These are phyloP conservation scores for Cladophialophora bantiana DNA, from an alignment of 2,329 filamentous ascomycete species.

Conservation along the genomic window DNA sequence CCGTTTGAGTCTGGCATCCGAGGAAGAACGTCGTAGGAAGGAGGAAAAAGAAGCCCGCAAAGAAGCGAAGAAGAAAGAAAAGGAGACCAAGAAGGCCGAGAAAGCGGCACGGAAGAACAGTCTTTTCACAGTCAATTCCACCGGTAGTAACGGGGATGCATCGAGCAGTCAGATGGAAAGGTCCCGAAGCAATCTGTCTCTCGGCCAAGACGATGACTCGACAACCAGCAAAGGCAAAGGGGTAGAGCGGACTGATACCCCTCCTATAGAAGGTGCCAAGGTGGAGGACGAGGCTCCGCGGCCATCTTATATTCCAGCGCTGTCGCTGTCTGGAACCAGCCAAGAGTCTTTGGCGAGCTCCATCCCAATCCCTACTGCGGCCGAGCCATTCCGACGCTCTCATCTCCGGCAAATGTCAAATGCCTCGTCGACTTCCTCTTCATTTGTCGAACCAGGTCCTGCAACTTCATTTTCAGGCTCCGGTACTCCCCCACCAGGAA, in stretches of 20 bases:
- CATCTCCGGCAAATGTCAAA: constrained; percentile 85
- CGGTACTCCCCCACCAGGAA: constrained; percentile 53
- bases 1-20: constrained; percentile 83
- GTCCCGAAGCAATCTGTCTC: constrained; percentile 47
- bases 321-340: constrained; percentile 38
- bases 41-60: constrained; percentile 82
- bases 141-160: constrained; percentile 68
- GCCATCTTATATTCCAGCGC: constrained; percentile 27
- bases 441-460: constrained; percentile 71
- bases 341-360: constrained; percentile 40
- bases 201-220: constrained; percentile 48
- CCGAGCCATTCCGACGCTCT: constrained; percentile 67
- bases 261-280: constrained; percentile 17
- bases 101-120: constrained; percentile 71
- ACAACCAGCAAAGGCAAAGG: constrained; percentile 70
- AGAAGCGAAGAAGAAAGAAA: constrained; percentile 82
- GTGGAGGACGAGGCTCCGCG: constrained; percentile 30
- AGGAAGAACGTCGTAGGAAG: constrained; percentile 89
- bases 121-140: constrained; percentile 56
- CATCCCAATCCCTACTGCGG: constrained; percentile 45
- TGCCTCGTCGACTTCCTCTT: constrained; percentile 83
- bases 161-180: constrained; percentile 48
- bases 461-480: constrained; percentile 42
- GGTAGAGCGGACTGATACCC: constrained; percentile 62
- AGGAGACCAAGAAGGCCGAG: constrained; percentile 78